These are phyloP conservation scores for Botryotinia calthae DNA, from an alignment of 2,329 filamentous ascomycete species.

Conservation along the genomic window DNA sequence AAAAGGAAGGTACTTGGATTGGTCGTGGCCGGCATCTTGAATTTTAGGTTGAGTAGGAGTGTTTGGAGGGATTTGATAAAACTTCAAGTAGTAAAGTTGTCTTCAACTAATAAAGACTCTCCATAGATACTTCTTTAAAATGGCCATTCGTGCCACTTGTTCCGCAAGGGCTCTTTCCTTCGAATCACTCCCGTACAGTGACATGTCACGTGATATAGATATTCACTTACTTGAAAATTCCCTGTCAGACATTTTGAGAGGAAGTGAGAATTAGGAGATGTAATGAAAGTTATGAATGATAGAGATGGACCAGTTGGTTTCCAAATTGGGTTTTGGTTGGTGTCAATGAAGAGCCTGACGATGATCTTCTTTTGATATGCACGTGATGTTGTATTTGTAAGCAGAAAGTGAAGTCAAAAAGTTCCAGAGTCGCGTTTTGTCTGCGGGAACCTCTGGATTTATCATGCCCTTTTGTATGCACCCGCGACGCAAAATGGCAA, in stretches of 20 bases:
- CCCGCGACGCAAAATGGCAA: constrained; percentile 5
- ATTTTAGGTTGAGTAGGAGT: neutral
- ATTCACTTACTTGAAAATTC: constrained; percentile 48
- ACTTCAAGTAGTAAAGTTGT: neutral
- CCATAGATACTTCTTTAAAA: neutral
- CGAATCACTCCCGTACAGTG: neutral
- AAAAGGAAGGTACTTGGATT: constrained; percentile 14
- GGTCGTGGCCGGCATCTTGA: neutral
- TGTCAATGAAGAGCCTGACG: neutral
- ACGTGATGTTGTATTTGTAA: neutral
- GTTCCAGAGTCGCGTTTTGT: constrained; percentile 15
- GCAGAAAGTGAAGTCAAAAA: constrained; percentile 14
- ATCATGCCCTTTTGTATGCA: constrained; percentile 18
- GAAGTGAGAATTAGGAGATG: neutral
- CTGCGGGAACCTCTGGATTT: constrained; percentile 16
- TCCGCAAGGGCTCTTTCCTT: neutral
- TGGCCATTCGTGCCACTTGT: neutral
- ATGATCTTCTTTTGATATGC: neutral
- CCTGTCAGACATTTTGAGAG: constrained; percentile 59
- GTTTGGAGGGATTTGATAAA: neutral
- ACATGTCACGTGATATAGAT: neutral
- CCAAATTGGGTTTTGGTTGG: neutral
- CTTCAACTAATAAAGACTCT: neutral
- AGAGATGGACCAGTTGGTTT: neutral
- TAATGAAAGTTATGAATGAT: neutral